Base-by-base conservation (phyloP, 1,284 basidiomycete genomes). In the Trametes versicolor region DNA sequence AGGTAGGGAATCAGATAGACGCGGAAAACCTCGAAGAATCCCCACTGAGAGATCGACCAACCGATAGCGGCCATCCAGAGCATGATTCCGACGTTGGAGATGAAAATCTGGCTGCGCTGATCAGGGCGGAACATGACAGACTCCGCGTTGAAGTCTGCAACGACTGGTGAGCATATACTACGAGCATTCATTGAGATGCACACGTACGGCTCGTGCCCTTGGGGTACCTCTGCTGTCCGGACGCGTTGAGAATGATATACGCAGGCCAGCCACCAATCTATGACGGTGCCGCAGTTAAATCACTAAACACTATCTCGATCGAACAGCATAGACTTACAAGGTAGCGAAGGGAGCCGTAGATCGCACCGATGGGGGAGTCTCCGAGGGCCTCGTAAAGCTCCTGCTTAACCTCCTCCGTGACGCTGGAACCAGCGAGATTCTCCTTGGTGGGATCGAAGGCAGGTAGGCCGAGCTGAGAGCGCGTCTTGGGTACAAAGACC, bases 1-100 rank as follows among this genome's bases (percentile, higher is more conserved):
- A 99, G 85, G 85, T 99, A 99, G 59, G 97, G 95, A 25, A 95
- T 85, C 63, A 93, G 77, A 79, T 99, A 99, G 73, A 94, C 81
- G 67, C 87, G 84, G 81, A 95, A 87, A 61, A 98, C 91, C 66
- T 90, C 89, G 58, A 80, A 70, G 69, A 27, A 87, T 77, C 85
- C 85, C 85, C 83, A 62, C 74, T 83, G 21, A 58, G 62, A 4
- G 64, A 58, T 62, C 65, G 70, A 12, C 74, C 77, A 64, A 27
- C 50, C 79, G 71, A 41, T 72, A 73, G 85, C 76, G 39, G 74
- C 75, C 66, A 75, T 79, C 79, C 74, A 84, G 86, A 86, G 47
- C 74, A 79, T 75, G 29, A 87, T 82, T 4, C 85, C 86, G 34
- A 85, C 70, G 71, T 87, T 85, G 29, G 85, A 87, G 32, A 83